Percentiles rank a stretch among this genome's conserved stretches.
Evolutionary conservation across 768 basidiomycete genomes (phyloP).

Genomic region (Lactarius akahatsu): DNA sequence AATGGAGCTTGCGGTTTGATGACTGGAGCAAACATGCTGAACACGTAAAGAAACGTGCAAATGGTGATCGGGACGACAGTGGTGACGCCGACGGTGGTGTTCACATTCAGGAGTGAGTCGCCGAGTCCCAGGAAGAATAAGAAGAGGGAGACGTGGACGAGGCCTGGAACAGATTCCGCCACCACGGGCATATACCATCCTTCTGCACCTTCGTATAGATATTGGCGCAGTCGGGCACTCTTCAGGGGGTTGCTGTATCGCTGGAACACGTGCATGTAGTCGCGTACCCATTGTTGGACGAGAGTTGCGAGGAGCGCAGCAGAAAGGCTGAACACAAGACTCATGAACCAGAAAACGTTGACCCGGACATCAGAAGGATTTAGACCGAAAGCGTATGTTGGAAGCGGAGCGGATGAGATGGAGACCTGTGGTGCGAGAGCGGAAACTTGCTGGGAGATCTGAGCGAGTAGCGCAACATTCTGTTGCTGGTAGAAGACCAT

Average conservation of each 20-base stretch:
- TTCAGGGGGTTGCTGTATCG: conserved; percentile 32
- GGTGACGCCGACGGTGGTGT: conserved; percentile 13
- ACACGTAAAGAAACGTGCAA: conserved; percentile 20
- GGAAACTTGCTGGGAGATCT: conserved; percentile 9
- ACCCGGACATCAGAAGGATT: conserved; percentile 38
- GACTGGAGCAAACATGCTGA: conserved; percentile 13
- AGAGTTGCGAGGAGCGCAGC: conserved; percentile 46
- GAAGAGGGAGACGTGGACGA: conserved; percentile 49
- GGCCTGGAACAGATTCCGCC: conserved; percentile 44
- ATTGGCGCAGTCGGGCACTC: conserved; percentile 46
- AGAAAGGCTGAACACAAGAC: conserved; percentile 39
- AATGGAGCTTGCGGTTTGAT: conserved; percentile 14
- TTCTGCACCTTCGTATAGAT: conserved; percentile 38
- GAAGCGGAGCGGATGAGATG: background rate
- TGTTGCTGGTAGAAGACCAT: conserved; percentile 6
- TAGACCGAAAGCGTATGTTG: conserved; percentile 11
- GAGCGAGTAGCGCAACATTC: conserved; percentile 7
- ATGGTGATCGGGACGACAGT: conserved; percentile 9
- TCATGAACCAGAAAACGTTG: conserved; percentile 46
- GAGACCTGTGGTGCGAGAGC: background rate
- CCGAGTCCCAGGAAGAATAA: conserved; percentile 51
- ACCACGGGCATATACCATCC: conserved; percentile 43
- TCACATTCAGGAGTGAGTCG: conserved; percentile 41
- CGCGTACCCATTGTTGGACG: conserved; percentile 50
- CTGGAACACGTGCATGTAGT: conserved; percentile 36